Evolutionary conservation across 208 protist genomes (phyloP).

Genomic region (Acanthamoeba castellanii): DNA sequence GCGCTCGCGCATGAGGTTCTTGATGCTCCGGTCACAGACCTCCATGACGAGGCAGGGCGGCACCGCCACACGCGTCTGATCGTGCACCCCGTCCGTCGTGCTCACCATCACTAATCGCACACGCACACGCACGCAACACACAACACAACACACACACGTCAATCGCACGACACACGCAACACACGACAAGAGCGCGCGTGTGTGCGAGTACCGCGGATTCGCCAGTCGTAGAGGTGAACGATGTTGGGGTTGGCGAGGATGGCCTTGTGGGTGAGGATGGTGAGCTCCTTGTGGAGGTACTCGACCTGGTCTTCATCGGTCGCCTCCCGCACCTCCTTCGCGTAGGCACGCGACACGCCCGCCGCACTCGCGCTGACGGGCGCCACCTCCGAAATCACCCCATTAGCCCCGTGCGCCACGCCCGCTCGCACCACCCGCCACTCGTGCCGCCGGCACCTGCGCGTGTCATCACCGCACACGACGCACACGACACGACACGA

Average conservation of each 20-base stretch:
- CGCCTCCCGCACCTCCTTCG: background rate
- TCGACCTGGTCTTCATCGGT: background rate
- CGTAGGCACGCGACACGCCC: slow-evolving; percentile 1
- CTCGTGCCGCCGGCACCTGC: background rate
- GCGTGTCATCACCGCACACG: no score
- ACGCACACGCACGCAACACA: no score
- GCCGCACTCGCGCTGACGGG: no score
- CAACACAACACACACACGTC: no score
- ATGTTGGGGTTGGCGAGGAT: slow-evolving; percentile 21
- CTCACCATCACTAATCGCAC: background rate
- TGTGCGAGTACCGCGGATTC: background rate
- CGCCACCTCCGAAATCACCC: background rate
- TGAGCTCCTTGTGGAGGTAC: slow-evolving; percentile 6
- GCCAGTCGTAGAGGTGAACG: slow-evolving; percentile 19
- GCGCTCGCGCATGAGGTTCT: background rate
- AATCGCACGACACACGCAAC: no score
- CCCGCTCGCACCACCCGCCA: background rate
- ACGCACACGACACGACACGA: no score
- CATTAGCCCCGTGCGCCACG: background rate
- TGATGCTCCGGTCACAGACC: background rate
- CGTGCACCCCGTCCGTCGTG: background rate
- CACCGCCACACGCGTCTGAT: background rate
- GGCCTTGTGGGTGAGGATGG: background rate
- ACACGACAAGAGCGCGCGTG: no score
- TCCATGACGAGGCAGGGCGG: background rate